Percentiles rank a stretch among this genome's conserved stretches.
These are phyloP conservation scores for Sanghuangporus sanghuang DNA, from an alignment of 1,284 basidiomycete genomes.

Conservation along the genomic window DNA sequence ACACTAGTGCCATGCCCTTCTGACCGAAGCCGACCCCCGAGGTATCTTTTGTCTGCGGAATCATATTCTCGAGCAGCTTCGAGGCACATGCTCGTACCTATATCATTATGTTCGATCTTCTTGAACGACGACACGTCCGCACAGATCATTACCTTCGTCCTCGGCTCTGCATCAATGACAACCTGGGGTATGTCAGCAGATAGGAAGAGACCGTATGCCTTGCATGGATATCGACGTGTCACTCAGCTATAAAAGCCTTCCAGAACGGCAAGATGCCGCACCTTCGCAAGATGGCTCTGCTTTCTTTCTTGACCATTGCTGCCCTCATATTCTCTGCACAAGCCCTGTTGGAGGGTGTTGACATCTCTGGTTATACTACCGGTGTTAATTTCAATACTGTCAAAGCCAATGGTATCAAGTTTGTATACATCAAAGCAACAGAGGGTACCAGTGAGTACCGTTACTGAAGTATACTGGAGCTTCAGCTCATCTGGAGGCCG, in stretches of 20 bases:
- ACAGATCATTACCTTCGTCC: neutral
- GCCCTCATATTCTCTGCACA: slow-evolving; percentile 21
- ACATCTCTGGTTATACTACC: slow-evolving; percentile 53
- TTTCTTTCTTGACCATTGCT: neutral
- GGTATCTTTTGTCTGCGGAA: neutral
- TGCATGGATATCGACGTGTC: neutral
- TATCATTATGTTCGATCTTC: neutral
- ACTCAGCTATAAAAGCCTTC: neutral
- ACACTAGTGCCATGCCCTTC: neutral
- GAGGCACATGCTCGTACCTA: neutral
- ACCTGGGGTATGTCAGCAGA: neutral
- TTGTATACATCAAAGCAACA: slow-evolving; percentile 68
- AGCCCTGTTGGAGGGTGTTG: slow-evolving; percentile 42
- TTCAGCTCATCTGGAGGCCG: neutral
- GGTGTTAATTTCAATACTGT: slow-evolving; percentile 50
- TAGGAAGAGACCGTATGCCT: neutral
- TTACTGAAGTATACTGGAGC: neutral
- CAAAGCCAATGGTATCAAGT: slow-evolving; percentile 50
- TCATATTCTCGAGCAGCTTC: neutral
- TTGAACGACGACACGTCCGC: neutral
- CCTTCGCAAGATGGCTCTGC: neutral
- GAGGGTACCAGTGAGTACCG: slow-evolving; percentile 48
- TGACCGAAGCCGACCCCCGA: neutral
- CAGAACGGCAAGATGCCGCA: neutral
- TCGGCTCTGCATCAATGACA: neutral